These are phyloP conservation scores for Incumbomyces delicatus DNA, from an alignment of 2,329 filamentous ascomycete genomes.

Conservation along the genomic window DNA sequence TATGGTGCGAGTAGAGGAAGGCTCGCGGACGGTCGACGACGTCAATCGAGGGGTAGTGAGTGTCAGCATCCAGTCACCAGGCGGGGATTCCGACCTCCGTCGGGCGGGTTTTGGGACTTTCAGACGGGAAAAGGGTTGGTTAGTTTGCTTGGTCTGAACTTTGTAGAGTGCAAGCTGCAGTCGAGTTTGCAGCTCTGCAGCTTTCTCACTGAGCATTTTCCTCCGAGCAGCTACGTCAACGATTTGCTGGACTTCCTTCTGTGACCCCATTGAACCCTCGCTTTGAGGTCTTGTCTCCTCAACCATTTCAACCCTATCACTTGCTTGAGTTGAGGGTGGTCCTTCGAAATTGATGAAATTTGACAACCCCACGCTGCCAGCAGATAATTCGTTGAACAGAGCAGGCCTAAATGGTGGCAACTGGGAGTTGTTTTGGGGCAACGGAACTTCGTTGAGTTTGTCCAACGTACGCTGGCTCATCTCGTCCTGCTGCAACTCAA, in stretches of 20 bases:
- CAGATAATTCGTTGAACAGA: constrained; percentile 14
- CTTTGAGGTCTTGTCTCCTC: constrained; percentile 23
- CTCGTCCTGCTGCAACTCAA: constrained; percentile 20
- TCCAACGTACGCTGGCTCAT: constrained; percentile 20
- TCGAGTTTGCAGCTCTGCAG: constrained; percentile 17
- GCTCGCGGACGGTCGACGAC: constrained; percentile 7
- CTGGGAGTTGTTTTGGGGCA: constrained; percentile 16
- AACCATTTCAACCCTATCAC: constrained; percentile 18
- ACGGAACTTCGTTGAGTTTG: constrained; percentile 12
- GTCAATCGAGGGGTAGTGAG: constrained; percentile 11
- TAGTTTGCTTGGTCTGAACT: constrained; percentile 20
- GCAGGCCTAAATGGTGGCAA: constrained; percentile 11
- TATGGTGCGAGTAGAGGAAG: constrained; percentile 1
- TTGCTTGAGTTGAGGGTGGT: constrained; percentile 12
- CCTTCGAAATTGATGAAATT: constrained; percentile 20
- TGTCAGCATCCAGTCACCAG: constrained; percentile 1
- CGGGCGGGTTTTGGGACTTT: constrained; percentile 7
- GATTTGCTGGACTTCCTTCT: constrained; percentile 22
- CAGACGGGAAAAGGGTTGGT: constrained; percentile 17
- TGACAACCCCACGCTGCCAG: constrained; percentile 19
- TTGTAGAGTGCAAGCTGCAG: constrained; percentile 22
- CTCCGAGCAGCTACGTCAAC: background rate
- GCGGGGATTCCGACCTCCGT: constrained; percentile 8
- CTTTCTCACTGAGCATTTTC: constrained; percentile 15
- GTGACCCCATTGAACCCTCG: constrained; percentile 30